Evolutionary conservation across 2,329 filamentous ascomycete species (phyloP).

Genomic region (Alternaria postmessia): DNA sequence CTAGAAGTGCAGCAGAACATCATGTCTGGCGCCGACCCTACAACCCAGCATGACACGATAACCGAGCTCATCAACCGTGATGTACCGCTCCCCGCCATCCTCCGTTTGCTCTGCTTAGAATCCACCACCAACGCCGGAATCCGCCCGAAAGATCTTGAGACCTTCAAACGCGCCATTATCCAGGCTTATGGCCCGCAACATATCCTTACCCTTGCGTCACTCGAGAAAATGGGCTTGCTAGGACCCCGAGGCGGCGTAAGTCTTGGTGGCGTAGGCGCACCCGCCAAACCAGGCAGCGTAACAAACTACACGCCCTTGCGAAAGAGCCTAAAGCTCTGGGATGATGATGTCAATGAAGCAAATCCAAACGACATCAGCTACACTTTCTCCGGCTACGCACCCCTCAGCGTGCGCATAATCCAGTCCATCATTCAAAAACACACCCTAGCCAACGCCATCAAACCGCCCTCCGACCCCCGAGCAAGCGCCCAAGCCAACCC

Average conservation of each 20-base stretch:
- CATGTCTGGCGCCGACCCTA: conserved; percentile 87
- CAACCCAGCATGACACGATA: conserved; percentile 86
- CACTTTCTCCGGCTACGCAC: conserved; percentile 96
- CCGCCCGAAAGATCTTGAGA: conserved; percentile 86
- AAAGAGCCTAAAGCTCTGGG: conserved; percentile 85
- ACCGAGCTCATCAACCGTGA: conserved; percentile 94
- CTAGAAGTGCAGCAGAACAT: conserved; percentile 96
- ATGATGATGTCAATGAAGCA: conserved; percentile 95
- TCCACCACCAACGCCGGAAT: conserved; percentile 90
- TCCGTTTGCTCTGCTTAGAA: conserved; percentile 88
- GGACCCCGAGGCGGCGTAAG: conserved; percentile 61
- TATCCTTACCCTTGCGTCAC: conserved; percentile 82
- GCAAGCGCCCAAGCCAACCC: conserved; percentile 58
- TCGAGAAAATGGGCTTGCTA: conserved; percentile 91
- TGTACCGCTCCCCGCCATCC: conserved; percentile 78
- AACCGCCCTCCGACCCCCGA: conserved; percentile 52
- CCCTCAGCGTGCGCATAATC: conserved; percentile 86
- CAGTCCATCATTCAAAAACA: conserved; percentile 94
- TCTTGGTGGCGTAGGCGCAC: conserved; percentile 56
- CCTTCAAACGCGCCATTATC: conserved; percentile 84
- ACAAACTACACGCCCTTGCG: conserved; percentile 92
- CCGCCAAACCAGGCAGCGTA: conserved; percentile 47
- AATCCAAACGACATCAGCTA: conserved; percentile 96
- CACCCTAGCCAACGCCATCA: conserved; percentile 71
- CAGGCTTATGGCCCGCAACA: conserved; percentile 97